Base-by-base conservation (phyloP, 805 yeast species). In the Saturnispora ahearnii region DNA sequence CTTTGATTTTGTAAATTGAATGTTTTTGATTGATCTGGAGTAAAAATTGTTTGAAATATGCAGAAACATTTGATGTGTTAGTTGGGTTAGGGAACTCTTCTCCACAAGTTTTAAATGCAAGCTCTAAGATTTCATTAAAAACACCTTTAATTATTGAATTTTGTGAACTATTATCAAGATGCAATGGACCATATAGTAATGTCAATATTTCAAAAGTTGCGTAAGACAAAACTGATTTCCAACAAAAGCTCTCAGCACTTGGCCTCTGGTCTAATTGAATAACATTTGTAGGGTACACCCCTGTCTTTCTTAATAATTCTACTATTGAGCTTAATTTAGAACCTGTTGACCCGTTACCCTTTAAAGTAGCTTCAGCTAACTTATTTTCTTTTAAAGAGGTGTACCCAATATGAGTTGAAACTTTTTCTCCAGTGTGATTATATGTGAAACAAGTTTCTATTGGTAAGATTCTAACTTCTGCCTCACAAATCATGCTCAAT, bases 151-250 rank as follows among this genome's bases (percentile, higher is more conserved):
- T 44, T 12, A 62, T 48, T 1, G 51, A 11, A 1, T 34, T 13
- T 9, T 51, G 51, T 1, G 49, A 15, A 1, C 41, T 10, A 36
- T 57, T 52, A 1, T 44, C 26, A 4, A 52, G 33, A 26, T 53
- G 53, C 38, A 60, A 21, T 13, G 55, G 54, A 9, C 57, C 52
- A 44, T 59, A 63, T 13, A 63, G 44, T 13, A 64, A 34, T 2
- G 59, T 44, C 38, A 59, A 24, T 3, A 58, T 49, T 21, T 57
- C 62, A 48, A 64, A 50, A n/a, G 47, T 41, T n/a, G 60, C 34
- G 44, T 60, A 61, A 0, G 62, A 54, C 11, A 64, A 51, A n/a
- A 62, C 52, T 43, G 59, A 48, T 34, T 61, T 64, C 68, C 68
- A 64, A 2, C 59, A 58, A 50, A 50, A 56, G 38, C 62, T 59